Evolutionary conservation across 2,329 filamentous ascomycete species (phyloP).

Genomic region (Fusarium chaquense): DNA sequence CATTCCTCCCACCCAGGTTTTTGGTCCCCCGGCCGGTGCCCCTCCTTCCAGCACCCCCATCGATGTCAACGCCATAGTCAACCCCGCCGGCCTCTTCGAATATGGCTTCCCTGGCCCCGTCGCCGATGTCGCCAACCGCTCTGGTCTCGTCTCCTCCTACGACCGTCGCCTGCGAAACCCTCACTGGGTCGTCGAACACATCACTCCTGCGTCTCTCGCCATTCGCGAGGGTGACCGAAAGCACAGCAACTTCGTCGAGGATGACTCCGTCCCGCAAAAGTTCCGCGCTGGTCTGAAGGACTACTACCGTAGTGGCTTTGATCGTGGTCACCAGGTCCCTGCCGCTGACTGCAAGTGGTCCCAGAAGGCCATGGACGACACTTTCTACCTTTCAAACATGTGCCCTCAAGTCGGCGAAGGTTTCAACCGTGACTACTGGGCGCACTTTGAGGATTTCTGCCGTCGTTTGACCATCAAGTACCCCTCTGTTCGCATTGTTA

Average conservation of each 20-base stretch:
- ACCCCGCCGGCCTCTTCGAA: conserved; percentile 81
- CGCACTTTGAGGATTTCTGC: conserved; percentile 98
- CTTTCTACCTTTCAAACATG: conserved; percentile 95
- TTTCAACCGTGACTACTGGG: conserved; percentile 99
- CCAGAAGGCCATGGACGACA: conserved; percentile 93
- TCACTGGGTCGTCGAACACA: conserved; percentile 95
- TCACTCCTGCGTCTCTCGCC: conserved; percentile 86
- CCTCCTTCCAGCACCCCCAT: conserved; percentile 48
- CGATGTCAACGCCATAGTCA: conserved; percentile 65
- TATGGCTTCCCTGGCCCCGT: conserved; percentile 95
- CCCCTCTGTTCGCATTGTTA: conserved; percentile 90
- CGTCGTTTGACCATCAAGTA: conserved; percentile 83
- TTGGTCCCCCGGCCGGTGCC: conserved; percentile 52
- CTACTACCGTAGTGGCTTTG: conserved; percentile 95
- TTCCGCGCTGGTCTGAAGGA: conserved; percentile 93
- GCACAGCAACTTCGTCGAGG: conserved; percentile 85
- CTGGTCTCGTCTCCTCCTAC: conserved; percentile 86
- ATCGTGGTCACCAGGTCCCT: conserved; percentile 96
- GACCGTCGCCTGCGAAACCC: conserved; percentile 93
- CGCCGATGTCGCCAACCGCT: conserved; percentile 80
- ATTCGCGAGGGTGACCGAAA: conserved; percentile 83
- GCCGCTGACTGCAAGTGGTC: conserved; percentile 97
- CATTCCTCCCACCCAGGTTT: conserved; percentile 70
- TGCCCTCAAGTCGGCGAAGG: conserved; percentile 97
- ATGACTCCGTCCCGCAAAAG: conserved; percentile 80